A percentile compares a stretch with the other conserved stretches of the same genome.
phyloP scores from a whole-genome alignment of 2,329 filamentous ascomycete species.

The Lachnellula occidentalis region DNA sequence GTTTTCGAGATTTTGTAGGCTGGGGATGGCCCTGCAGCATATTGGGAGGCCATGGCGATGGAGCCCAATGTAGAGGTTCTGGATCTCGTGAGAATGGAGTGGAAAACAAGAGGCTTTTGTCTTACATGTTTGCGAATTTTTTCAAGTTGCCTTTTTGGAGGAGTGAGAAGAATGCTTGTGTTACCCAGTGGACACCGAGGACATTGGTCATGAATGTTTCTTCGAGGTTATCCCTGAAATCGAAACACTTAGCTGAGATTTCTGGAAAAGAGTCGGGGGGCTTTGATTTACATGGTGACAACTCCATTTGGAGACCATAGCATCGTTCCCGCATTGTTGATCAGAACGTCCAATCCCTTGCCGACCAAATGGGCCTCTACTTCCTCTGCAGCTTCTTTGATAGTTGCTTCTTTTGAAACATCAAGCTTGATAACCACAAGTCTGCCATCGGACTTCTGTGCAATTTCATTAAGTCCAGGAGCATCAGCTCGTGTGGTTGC shows the following conservation, averaged over 20 bases:
- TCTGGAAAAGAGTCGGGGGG: too few species aligned
- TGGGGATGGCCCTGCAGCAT: conserved; percentile 33
- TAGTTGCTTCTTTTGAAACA: conserved; percentile 31
- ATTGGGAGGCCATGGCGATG: conserved; percentile 25
- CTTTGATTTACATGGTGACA: conserved; percentile 1
- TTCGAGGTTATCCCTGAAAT: conserved; percentile 23
- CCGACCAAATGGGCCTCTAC: conserved; percentile 33
- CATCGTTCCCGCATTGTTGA: conserved; percentile 39
- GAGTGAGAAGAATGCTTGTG: conserved; percentile 20
- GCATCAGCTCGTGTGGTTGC: conserved; percentile 36
- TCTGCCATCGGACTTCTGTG: conserved; percentile 31
- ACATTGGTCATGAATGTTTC: conserved; percentile 34
- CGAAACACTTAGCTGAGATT: neutral
- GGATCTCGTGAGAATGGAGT: neutral
- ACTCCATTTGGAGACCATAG: conserved; percentile 5
- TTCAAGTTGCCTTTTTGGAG: conserved; percentile 13
- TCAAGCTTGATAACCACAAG: conserved; percentile 36
- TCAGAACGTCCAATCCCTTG: conserved; percentile 40
- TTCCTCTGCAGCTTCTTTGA: conserved; percentile 31
- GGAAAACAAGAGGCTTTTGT: neutral
- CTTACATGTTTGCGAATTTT: conserved; percentile 19
- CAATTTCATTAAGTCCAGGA: conserved; percentile 32
- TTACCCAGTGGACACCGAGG: conserved; percentile 36
- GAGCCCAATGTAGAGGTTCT: conserved; percentile 9
- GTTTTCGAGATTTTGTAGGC: conserved; percentile 43